Conservation (phyloP, 2,329 filamentous ascomycete species). For the Phialocephala subalpina region DNA sequence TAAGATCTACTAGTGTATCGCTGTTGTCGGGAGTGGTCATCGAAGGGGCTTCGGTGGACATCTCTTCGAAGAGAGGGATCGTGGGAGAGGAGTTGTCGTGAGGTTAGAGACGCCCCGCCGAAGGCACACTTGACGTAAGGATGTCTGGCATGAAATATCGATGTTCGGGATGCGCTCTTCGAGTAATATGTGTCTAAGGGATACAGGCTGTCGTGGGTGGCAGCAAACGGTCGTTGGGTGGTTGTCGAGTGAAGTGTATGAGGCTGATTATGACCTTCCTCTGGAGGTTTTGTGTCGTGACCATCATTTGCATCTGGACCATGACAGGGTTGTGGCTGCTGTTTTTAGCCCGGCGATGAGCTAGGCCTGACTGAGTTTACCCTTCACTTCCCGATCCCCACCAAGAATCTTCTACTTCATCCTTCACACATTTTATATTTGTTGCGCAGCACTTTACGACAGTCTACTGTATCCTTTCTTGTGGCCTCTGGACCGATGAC, state of each 20-base stretch:
- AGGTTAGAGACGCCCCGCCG: conserved; percentile 25
- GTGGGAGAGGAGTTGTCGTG: conserved; percentile 18
- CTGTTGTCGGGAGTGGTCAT: conserved; percentile 12
- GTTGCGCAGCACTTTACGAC: not conserved
- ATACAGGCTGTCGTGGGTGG: conserved; percentile 5
- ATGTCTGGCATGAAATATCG: conserved; percentile 28
- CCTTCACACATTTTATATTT: not conserved
- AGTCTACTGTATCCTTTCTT: not conserved
- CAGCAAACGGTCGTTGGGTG: conserved; percentile 3
- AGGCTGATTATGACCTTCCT: conserved; percentile 11
- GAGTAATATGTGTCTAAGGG: not conserved
- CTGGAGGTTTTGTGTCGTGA: conserved; percentile 11
- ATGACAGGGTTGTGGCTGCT: not conserved
- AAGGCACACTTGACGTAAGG: conserved; percentile 31
- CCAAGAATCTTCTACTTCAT: not conserved
- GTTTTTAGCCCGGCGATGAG: not conserved
- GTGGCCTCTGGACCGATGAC: not conserved
- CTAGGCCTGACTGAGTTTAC: not conserved
- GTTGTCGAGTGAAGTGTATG: conserved; percentile 10
- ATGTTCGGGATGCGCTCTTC: conserved; percentile 2
- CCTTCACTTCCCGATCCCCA: not conserved
- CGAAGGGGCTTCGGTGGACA: conserved; percentile 25
- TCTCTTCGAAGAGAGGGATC: conserved; percentile 14
- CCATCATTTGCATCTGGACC: conserved; percentile 5
- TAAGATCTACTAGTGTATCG: conserved; percentile 25